Evolutionary conservation across 2,329 filamentous ascomycete species (phyloP), one percentile per base, ranked within the genome.

Genomic region (Fusarium bactridioides): DNA sequence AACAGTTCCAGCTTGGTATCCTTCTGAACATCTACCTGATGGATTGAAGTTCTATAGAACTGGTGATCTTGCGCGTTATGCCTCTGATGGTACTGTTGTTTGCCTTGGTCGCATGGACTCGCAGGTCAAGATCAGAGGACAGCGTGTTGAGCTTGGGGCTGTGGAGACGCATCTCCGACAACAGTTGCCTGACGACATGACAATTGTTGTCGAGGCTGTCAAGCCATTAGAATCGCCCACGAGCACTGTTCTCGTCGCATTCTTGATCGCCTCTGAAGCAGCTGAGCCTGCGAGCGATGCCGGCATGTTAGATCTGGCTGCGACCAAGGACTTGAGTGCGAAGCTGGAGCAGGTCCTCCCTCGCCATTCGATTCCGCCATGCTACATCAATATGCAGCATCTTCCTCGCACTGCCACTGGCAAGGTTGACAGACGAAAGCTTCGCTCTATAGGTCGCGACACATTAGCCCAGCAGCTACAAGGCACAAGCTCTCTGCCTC

Each of bases 81-180:
- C 82, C 21, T 75, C 77, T 0, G 81, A 86, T 56, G 83, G 84
- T 1, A 75, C 78, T 8, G 75, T 87, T 8, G 68, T 81, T 2
- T 86, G 83, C 41, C 75, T 86, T 40, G 87, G 87, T 38, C 82
- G 88, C 33, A 87, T 87, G 71, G 88, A 90, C 70, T 83, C 83
- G 0, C 88, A 90, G 74, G 84, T 90, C 55, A 91, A 91, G 77
- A 79, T 90, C 16, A 82, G 85, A 38, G 90, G 90, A 21, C 89
- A 85, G 64, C 79, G 87, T 43, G 81, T 88, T 50, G 90, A 87
- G 78, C 80, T 66, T 2, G 61, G 64, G 1, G 61, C 61, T 4
- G 41, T 67, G 2, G 61, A 67, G 11, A 65, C 61, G 11, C 10
- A 31, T 10, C 54, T 67, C 1, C 21, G 41, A 35, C 61, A 54